Conservation (phyloP, 306 rosid genomes). For the Chamaecrista fasciculata region DNA sequence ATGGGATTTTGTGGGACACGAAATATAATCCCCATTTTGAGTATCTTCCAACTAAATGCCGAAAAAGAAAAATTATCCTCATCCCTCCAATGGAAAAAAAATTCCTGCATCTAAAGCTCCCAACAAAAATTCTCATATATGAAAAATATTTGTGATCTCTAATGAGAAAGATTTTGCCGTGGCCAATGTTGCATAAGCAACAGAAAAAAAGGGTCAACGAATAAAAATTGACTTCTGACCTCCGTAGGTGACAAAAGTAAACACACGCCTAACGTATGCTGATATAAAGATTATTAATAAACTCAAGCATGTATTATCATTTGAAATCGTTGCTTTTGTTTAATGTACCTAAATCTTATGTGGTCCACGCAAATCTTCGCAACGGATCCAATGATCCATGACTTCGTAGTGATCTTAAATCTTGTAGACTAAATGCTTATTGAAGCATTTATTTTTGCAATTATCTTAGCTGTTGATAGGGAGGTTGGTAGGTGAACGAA, state of each 20-base stretch:
- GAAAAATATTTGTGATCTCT: too few species aligned
- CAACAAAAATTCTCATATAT: too few species aligned
- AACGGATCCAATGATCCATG: not conserved
- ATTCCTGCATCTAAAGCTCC: too few species aligned
- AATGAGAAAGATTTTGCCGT: not conserved
- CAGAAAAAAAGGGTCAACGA: not conserved
- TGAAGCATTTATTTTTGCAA: not conserved
- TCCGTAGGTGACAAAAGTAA: not conserved
- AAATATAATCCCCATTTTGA: too few species aligned
- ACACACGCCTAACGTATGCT: not conserved
- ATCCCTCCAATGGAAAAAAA: too few species aligned
- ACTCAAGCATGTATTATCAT: not conserved
- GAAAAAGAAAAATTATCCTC: too few species aligned
- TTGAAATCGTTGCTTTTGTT: not conserved
- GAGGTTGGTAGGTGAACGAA: not conserved
- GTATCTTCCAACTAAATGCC: too few species aligned
- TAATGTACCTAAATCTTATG: not conserved
- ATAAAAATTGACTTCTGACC: not conserved
- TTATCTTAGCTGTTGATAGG: not conserved
- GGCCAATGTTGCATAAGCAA: not conserved
- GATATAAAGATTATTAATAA: not conserved
- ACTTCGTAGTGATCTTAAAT: not conserved
- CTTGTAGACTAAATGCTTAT: not conserved
- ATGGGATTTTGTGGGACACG: too few species aligned
- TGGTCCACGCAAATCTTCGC: conserved; percentile 5